A percentile compares a stretch with the other conserved stretches of the same genome.
phyloP scores from a whole-genome alignment of 371 early-diverging fungal species.

The Actinomortierella ambigua region DNA sequence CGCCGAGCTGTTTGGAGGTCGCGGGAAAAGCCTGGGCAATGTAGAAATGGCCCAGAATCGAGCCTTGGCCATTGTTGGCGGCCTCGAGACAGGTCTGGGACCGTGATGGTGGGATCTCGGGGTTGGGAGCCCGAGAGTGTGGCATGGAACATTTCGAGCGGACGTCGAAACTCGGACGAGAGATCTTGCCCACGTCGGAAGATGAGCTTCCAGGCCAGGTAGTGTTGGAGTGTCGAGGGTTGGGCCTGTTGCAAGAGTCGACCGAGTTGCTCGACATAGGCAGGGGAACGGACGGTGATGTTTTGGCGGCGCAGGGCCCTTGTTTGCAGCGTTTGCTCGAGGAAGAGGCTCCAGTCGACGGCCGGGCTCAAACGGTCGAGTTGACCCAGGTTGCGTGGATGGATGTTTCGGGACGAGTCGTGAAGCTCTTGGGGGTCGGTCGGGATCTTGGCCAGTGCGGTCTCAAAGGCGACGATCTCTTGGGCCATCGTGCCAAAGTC shows the following conservation, averaged over 20 bases:
- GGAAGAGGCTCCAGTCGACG: constrained; percentile 48
- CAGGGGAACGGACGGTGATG: constrained; percentile 41
- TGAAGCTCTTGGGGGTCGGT: constrained; percentile 29
- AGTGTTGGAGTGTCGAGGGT: constrained; percentile 46
- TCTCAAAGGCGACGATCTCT: constrained; percentile 10
- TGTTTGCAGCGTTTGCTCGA: constrained; percentile 26
- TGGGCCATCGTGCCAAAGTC: neutral
- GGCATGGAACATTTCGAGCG: constrained; percentile 43
- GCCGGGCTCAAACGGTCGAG: constrained; percentile 33
- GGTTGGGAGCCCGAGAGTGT: constrained; percentile 22
- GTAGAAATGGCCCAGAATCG: constrained; percentile 25
- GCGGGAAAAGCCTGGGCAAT: constrained; percentile 14
- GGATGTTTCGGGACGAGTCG: constrained; percentile 49
- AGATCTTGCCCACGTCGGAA: constrained; percentile 32
- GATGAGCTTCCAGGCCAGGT: constrained; percentile 53
- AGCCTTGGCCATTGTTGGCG: constrained; percentile 17
- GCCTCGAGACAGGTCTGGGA: constrained; percentile 15
- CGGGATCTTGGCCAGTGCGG: neutral
- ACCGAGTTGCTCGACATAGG: constrained; percentile 47
- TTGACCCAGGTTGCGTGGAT: constrained; percentile 39
- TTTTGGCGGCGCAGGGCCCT: constrained; percentile 21
- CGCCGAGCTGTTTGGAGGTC: constrained; percentile 3
- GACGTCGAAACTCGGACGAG: constrained; percentile 39
- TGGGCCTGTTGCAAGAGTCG: constrained; percentile 37
- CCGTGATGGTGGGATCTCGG: neutral